These are phyloP conservation scores for Trichaptum fuscoviolaceum DNA, from an alignment of 768 basidiomycete species.

Conservation along the genomic window DNA sequence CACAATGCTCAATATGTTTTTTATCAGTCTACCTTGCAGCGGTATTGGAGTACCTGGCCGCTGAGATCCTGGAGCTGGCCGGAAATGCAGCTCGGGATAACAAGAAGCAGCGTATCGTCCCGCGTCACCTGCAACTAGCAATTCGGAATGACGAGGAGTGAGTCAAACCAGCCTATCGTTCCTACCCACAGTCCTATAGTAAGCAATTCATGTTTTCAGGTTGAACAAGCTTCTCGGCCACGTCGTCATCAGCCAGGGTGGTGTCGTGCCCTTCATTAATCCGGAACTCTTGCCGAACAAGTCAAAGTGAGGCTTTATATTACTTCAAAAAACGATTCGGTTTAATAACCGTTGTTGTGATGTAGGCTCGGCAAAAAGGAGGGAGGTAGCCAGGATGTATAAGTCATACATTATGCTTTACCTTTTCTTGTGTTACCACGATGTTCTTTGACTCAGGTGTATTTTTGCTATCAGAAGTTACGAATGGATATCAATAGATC, in stretches of 20 bases:
- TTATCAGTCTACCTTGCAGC: conserved; percentile 80
- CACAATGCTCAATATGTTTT: conserved; percentile 3
- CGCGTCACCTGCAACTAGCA: conserved; percentile 90
- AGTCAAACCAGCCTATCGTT: conserved; percentile 17
- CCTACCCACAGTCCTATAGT: neutral
- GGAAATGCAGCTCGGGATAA: conserved; percentile 88
- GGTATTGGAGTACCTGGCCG: conserved; percentile 88
- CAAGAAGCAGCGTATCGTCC: conserved; percentile 95
- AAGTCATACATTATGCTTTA: conserved; percentile 15
- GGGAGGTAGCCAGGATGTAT: conserved; percentile 39
- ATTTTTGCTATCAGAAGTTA: neutral
- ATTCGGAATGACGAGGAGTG: conserved; percentile 93
- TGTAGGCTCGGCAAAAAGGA: conserved; percentile 42
- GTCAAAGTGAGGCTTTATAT: conserved; percentile 20
- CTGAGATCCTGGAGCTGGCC: conserved; percentile 91
- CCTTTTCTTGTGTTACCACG: conserved; percentile 7
- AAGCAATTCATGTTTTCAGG: conserved; percentile 34
- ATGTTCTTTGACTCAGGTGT: neutral
- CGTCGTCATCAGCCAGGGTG: conserved; percentile 94
- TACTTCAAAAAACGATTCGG: neutral
- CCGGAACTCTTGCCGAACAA: conserved; percentile 47
- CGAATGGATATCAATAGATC: neutral
- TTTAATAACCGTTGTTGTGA: neutral
- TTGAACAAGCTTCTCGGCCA: conserved; percentile 67
- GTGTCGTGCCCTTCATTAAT: conserved; percentile 83